Base-by-base conservation (phyloP, 192 early-diverging fungal genomes). In the Coemansia sp. region DNA sequence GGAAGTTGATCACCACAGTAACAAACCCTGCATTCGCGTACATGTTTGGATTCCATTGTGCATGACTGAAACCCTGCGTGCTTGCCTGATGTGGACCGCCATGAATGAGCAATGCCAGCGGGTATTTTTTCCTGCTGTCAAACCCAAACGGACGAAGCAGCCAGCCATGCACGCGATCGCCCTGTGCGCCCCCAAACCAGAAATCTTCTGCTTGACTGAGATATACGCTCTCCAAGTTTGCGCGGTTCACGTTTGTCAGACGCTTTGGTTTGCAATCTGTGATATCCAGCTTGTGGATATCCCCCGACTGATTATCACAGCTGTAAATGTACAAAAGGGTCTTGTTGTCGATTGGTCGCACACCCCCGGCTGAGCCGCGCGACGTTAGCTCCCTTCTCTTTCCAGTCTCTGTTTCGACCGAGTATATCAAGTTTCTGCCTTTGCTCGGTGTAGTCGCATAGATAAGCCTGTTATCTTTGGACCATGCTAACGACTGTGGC, bases 101-200 rank as follows among this genome's bases (percentile, higher is more conserved):
- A 54, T 92, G 91, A 61, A 92, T 86, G 55, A 91, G 68, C 45
- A 90, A 84, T 0, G 89, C 89, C 8, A 91, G 62, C 36, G 90
- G 90, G 36, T 91, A 92, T 44, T 75, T 80, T 40, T 82, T 77
- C 10, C 40, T 52, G 27, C 62, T 52, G 29, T 67, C 44, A 70
- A 84, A 89, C 19, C 53, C 61, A 50, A 41, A 62, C 6, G 74
- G 74, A 13, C 64, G 71, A 48, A 67, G 28, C 11, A 74, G 27
- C 65, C 64, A 74, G 13, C 65, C 71, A 23, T 74, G 71, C 1
- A 74, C 61, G 15, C 53, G 45, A 33, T 82, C 77, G 61, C 72
- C 66, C 25, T 74, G 50, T 13, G 86, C 83, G 23, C 89, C 89
- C 28, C 42, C 70, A 68, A 89, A 91, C 65, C 74, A 84, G 59